Evolutionary conservation across 495 filamentous ascomycete species (phyloP).

Genomic region (Barbatosphaeria neglecta): DNA sequence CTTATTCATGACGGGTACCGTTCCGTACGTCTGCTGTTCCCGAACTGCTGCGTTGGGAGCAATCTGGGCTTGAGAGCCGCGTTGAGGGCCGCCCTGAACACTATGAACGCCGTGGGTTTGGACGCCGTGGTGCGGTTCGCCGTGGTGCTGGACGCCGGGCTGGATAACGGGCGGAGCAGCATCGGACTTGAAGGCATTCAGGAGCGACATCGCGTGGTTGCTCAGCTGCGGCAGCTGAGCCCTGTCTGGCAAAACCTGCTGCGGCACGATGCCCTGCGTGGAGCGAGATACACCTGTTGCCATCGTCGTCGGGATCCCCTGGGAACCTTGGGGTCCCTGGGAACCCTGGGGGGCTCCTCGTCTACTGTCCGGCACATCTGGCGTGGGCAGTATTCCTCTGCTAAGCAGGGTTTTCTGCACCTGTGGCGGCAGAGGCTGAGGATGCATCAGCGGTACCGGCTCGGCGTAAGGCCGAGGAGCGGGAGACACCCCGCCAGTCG

Average conservation of each 20-base stretch:
- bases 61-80: no score
- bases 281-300: conserved; percentile 13
- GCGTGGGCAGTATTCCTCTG: conserved; percentile 15
- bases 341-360: conserved; percentile 30
- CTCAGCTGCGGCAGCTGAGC: conserved; percentile 46
- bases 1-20: neutral
- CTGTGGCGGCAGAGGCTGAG: conserved; percentile 42
- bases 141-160: no score
- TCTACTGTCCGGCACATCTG: conserved; percentile 14
- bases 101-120: no score
- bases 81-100: no score
- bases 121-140: no score
- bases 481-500: conserved; percentile 9
- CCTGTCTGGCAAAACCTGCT: conserved; percentile 39
- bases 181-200: conserved; percentile 51
- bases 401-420: conserved; percentile 31
- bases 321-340: no score
- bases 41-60: no score
- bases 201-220: conserved; percentile 48
- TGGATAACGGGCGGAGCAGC: conserved; percentile 3
- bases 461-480: conserved; percentile 17
- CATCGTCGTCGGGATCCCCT: no score
- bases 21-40: neutral
- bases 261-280: conserved; percentile 23
- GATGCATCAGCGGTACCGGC: conserved; percentile 36